phyloP scores from a whole-genome alignment of 306 rosid genomes.

The Casuarina cunninghamiana region DNA sequence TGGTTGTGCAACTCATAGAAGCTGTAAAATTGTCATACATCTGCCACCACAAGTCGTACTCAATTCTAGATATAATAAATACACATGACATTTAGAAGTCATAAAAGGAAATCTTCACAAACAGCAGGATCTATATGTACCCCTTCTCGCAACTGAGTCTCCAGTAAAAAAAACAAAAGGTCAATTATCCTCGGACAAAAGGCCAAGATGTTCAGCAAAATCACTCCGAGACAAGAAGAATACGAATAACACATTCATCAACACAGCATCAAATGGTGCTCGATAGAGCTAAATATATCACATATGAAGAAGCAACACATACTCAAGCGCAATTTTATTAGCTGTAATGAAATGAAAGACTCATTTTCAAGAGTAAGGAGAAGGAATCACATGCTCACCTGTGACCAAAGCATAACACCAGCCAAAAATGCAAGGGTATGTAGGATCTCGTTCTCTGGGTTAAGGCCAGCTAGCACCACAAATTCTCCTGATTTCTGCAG shows the following conservation, averaged over 20 bases:
- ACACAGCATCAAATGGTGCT: neutral
- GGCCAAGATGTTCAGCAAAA: neutral
- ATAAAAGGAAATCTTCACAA: neutral
- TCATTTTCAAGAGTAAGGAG: constrained; percentile 16
- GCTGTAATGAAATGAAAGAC: constrained; percentile 8
- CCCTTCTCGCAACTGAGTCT: neutral
- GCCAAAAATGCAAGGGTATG: constrained; percentile 86
- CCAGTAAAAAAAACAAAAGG: neutral
- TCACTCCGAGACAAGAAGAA: neutral
- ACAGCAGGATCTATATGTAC: neutral
- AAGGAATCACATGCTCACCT: constrained; percentile 47
- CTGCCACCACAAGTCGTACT: constrained; percentile 6
- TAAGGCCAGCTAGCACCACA: constrained; percentile 58
- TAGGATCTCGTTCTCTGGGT: constrained; percentile 85
- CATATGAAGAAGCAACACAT: neutral
- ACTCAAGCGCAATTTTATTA: neutral
- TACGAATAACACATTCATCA: neutral
- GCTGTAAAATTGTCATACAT: constrained; percentile 1
- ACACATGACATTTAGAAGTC: neutral
- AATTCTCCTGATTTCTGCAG: constrained; percentile 85
- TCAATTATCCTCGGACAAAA: neutral
- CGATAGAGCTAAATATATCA: neutral
- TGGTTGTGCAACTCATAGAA: constrained; percentile 4
- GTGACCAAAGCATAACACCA: constrained; percentile 90
- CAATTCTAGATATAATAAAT: neutral